These are phyloP conservation scores for Hapsidospora chrysogenum DNA, from an alignment of 495 filamentous ascomycete genomes.

Conservation along the genomic window DNA sequence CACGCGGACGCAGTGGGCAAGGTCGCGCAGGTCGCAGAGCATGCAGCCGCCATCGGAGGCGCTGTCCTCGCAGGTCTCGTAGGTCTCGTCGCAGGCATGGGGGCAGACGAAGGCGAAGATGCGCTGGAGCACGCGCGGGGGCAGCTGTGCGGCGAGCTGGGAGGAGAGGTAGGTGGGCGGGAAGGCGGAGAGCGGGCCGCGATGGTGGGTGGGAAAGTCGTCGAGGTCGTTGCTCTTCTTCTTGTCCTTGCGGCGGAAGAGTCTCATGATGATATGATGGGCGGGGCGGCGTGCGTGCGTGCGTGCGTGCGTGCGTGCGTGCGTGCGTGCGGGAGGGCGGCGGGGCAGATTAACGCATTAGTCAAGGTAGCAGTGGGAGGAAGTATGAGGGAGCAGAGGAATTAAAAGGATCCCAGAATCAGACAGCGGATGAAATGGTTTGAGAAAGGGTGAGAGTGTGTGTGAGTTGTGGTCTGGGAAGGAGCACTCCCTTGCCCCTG, in stretches of 20 bases:
- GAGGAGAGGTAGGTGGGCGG: constrained; percentile 8
- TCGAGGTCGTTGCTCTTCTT: constrained; percentile 1
- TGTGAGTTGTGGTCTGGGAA: too few relatives aligned
- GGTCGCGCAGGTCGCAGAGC: constrained; percentile 88
- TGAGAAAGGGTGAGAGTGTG: too few relatives aligned
- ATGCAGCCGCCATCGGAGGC: constrained; percentile 74
- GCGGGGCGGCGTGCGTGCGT: too few relatives aligned
- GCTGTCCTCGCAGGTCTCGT: constrained; percentile 68
- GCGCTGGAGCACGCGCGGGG: constrained; percentile 42
- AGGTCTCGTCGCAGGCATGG: constrained; percentile 58
- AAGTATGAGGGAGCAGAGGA: too few relatives aligned
- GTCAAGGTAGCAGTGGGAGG: too few relatives aligned
- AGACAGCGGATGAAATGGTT: too few relatives aligned
- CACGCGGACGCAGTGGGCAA: constrained; percentile 61
- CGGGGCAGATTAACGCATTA: too few relatives aligned
- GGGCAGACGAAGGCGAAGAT: constrained; percentile 78
- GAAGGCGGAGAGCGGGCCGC: background rate
- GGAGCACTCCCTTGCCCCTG: too few relatives aligned
- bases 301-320: too few relatives aligned
- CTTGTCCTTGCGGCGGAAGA: constrained; percentile 5
- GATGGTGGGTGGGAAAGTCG: background rate
- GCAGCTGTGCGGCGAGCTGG: constrained; percentile 27
- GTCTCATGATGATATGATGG: constrained; percentile 2
- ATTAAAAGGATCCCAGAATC: too few relatives aligned
- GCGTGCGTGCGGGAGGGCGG: too few relatives aligned